Evolutionary conservation across 1,284 basidiomycete genomes (phyloP), one percentile per base, ranked within the genome.

Genomic region (Paramarasmius palmivorus): DNA sequence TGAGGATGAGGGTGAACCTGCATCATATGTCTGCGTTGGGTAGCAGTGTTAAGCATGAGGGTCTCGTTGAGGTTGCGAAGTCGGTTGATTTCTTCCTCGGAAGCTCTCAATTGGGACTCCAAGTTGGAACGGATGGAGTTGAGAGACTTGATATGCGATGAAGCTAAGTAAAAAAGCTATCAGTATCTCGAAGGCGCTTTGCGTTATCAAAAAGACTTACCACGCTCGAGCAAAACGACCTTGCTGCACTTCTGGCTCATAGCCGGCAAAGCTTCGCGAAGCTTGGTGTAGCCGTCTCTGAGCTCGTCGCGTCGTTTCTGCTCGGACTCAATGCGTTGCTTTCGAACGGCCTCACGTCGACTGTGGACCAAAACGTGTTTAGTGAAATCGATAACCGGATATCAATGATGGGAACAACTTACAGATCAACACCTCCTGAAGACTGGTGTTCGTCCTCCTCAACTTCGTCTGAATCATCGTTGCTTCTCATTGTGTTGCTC

Each of bases 171-270:
- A 26, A 42, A 56, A 51, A 54, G 50, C 55, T 32, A 56, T 55
- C 35, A 49, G 53, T 55, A 29, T 37, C 53, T 41, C 37, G 54
- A 46, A 20, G 4, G n/a, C n/a, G n/a, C n/a, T n/a, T n/a, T n/a
- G n/a, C n/a, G n/a, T n/a, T n/a, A 50, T 37, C 35, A 19, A 32
- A 34, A 39, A 59, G n/a, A 77, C 84, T 54, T 66, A 87, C 86
- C 86, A 63, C 92, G 84, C 65, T 94, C 92, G 63, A 95, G 82
- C 55, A 94, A 76, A 57, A 84, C 88, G 50, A 92, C 87, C 75
- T 95, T 94, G 81, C 88, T 91, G 15, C 86, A 85, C 77, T 93
- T 90, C 79, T 93, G 91, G 75, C 90, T 92, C 46, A 88, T 89
- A 52, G 84, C 76, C 22, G 92, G 92, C 57, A 95, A 83, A 50